Percentiles rank a stretch among this genome's conserved stretches.
These are phyloP conservation scores for Immersiporthe knoxdaviesiana DNA, from an alignment of 2,329 filamentous ascomycete genomes.

Conservation along the genomic window DNA sequence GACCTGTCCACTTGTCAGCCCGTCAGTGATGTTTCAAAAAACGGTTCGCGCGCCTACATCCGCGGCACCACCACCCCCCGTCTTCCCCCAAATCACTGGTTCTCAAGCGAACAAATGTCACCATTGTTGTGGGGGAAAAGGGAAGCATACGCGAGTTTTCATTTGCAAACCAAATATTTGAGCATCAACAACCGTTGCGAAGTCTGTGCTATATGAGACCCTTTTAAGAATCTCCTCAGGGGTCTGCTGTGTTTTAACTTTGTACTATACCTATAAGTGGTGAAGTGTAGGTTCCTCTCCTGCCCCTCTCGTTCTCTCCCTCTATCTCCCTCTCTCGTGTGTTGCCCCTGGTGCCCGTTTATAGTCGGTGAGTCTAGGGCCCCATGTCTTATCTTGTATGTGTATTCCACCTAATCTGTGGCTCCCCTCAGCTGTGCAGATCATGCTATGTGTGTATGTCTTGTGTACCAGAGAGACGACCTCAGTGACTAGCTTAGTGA, in stretches of 20 bases:
- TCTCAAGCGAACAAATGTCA: not conserved
- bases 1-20: conserved; percentile 12
- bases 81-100: not conserved
- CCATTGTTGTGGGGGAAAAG: not conserved
- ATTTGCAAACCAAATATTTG: not conserved
- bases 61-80: not conserved
- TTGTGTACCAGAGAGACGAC: not conserved
- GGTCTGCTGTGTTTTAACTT: not conserved
- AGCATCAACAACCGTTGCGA: not conserved
- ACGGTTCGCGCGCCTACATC: conserved; percentile 3
- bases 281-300: not conserved
- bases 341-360: not conserved
- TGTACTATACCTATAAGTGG: not conserved
- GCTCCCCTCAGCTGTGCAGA: not conserved
- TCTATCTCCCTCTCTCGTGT: too few relatives aligned
- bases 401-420: not conserved
- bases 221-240: not conserved
- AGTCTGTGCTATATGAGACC: not conserved
- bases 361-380: not conserved
- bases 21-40: not conserved
- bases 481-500: conserved; percentile 10
- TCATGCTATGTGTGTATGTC: not conserved
- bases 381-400: not conserved
- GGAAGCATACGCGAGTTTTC: not conserved
- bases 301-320: not conserved